Base-by-base conservation (phyloP, 1,284 basidiomycete genomes). In the Marasmius fiardii region DNA sequence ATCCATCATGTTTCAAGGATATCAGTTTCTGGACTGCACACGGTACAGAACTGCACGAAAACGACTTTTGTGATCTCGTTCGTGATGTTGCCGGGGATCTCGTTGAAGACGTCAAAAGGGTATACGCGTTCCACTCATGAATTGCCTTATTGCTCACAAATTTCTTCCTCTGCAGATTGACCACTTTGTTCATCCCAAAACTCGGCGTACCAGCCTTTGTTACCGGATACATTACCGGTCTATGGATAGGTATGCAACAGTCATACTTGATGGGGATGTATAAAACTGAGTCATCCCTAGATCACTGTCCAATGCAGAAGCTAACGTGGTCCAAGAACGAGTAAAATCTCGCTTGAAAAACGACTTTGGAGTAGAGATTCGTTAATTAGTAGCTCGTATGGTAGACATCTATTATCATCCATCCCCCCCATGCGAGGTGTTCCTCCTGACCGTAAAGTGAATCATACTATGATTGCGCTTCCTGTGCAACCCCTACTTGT, bases 1-100 rank as follows among this genome's bases (percentile, higher is more conserved):
- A 93, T 69, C 95, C 95, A 4, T 79, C 89, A 14, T 93, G 89
- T 68, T 89, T 87, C 78, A 93, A 93, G 71, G 95, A 97, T 65
- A 78, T 96, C 66, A 92, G 90, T 68, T 96, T 97, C 75, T 97
- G 96, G 96, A 65, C 90, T 49, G 83, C 90, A 0, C 71, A 73
- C 24, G 64, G 69, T 33, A 61, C 54, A 21, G 39, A 61, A 6
- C 81, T 96, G 66, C 95, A 98, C 68, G 94, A 98, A 63, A 98
- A 99, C 67, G 97, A 99, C 71, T 90, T 98, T 65, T 98, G 92
- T 70, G 97, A 99, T 69, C 79, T 96, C 48, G 90, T 99, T 5
- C 79, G 97, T 51, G 95, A 98, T 63, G 81, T 90, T 6, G 95
- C 92, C 0, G 95, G 94, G 1, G 95, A 98, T 69, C 65, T 96